These are phyloP conservation scores for Sanghuangporus baumii DNA, from an alignment of 1,284 basidiomycete species.

Conservation along the genomic window DNA sequence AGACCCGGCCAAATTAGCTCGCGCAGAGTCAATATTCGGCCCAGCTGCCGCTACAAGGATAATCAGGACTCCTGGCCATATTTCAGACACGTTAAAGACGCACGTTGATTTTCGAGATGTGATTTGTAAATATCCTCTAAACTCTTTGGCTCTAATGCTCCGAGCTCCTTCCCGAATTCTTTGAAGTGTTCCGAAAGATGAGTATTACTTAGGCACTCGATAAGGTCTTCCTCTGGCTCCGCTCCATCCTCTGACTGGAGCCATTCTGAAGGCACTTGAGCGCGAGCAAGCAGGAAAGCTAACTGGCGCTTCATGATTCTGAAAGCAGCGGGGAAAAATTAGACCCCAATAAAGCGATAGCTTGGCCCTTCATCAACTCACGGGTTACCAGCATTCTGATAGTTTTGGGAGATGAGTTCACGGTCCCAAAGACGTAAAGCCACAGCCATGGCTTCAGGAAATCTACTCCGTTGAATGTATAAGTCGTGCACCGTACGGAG, in stretches of 20 bases:
- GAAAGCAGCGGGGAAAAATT: constrained; percentile 3
- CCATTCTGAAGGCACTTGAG: constrained; percentile 92
- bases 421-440: constrained; percentile 85
- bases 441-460: constrained; percentile 87
- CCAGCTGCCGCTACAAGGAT: constrained; percentile 46
- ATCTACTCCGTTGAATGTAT: constrained; percentile 85
- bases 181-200: constrained; percentile 83
- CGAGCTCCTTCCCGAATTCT: constrained; percentile 93
- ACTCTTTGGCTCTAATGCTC: constrained; percentile 84
- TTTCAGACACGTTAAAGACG: constrained; percentile 23
- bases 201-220: constrained; percentile 82
- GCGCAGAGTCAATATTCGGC: constrained; percentile 85
- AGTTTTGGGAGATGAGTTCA: constrained; percentile 79
- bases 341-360: background rate
- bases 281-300: constrained; percentile 88
- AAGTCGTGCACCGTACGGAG: constrained; percentile 87
- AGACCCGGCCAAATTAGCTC: constrained; percentile 92
- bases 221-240: constrained; percentile 78
- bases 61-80: constrained; percentile 3
- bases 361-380: constrained; percentile 30
- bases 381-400: constrained; percentile 83
- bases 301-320: constrained; percentile 95
- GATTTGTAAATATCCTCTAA: constrained; percentile 98
- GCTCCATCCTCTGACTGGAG: constrained; percentile 55
- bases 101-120: constrained; percentile 87